These are phyloP conservation scores for Phytophthora pluvialis DNA, from an alignment of 352 stramenopile species.

Conservation along the genomic window DNA sequence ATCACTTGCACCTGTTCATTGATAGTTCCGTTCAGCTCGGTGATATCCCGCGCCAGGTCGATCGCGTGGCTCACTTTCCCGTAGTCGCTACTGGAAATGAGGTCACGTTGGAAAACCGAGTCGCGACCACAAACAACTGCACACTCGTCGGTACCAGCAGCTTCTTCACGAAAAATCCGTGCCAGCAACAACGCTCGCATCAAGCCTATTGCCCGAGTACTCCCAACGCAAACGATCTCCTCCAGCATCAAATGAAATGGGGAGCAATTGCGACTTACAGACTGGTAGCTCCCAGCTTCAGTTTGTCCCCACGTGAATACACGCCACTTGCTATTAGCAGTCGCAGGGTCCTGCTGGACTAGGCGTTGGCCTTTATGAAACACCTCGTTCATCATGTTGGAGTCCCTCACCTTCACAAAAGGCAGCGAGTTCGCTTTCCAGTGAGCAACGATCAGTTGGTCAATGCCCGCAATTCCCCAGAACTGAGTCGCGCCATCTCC, in stretches of 20 bases:
- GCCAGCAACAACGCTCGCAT: slow-evolving; percentile 31
- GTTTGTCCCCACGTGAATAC: slow-evolving; percentile 14
- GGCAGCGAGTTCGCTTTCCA: slow-evolving; percentile 40
- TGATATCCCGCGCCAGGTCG: slow-evolving; percentile 44
- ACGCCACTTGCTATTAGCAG: slow-evolving; percentile 10
- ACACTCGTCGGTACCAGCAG: not conserved
- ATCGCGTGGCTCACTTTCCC: slow-evolving; percentile 40
- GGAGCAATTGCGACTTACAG: slow-evolving; percentile 19
- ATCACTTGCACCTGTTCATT: slow-evolving; percentile 43
- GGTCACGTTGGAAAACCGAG: slow-evolving; percentile 29
- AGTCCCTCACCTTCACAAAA: slow-evolving; percentile 46
- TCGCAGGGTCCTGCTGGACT: not conserved
- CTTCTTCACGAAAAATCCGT: slow-evolving; percentile 38
- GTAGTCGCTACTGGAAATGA: slow-evolving; percentile 38
- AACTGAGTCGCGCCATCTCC: slow-evolving; percentile 43
- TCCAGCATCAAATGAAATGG: slow-evolving; percentile 44
- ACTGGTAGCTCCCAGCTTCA: not conserved
- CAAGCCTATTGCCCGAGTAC: slow-evolving; percentile 27
- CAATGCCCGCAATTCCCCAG: slow-evolving; percentile 34
- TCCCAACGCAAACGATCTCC: slow-evolving; percentile 34
- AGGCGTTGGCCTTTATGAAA: slow-evolving; percentile 14
- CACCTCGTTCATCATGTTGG: slow-evolving; percentile 42
- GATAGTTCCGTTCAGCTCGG: slow-evolving; percentile 44
- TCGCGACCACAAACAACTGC: not conserved
- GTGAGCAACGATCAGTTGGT: slow-evolving; percentile 30